Percentiles rank a stretch among this genome's conserved stretches.
Conservation (phyloP, 495 filamentous ascomycete genomes). For the Viridothelium virens region DNA sequence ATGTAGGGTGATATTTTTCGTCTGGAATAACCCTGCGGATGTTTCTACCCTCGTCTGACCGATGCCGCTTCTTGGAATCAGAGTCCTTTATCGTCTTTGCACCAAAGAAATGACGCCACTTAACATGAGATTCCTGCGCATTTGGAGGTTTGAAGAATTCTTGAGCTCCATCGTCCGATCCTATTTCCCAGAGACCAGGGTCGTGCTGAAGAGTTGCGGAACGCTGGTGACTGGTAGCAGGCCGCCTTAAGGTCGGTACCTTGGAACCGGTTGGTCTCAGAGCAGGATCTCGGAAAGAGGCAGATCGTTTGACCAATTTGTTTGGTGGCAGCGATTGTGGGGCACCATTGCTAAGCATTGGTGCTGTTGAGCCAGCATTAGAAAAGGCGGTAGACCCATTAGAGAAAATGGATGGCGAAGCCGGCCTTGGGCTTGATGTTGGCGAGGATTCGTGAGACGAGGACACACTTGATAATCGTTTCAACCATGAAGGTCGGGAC, state of each 20-base stretch:
- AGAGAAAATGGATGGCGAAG: constrained; percentile 62
- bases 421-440: constrained; percentile 56
- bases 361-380: constrained; percentile 52
- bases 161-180: constrained; percentile 7
- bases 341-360: constrained; percentile 47
- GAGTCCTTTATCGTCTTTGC: constrained; percentile 27
- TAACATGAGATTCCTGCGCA: constrained; percentile 17
- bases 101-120: constrained; percentile 34
- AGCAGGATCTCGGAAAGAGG: constrained; percentile 48
- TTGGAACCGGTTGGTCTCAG: constrained; percentile 33
- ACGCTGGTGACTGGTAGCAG: constrained; percentile 81
- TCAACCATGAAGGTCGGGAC: constrained; percentile 64
- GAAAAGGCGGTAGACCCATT: constrained; percentile 52
- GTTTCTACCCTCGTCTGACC: constrained; percentile 23
- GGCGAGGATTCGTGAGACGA: constrained; percentile 59
- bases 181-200: constrained; percentile 9
- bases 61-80: constrained; percentile 24
- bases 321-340: constrained; percentile 55
- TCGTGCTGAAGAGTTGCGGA: constrained; percentile 59
- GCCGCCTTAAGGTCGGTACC: constrained; percentile 57
- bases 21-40: constrained; percentile 35
- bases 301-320: constrained; percentile 79
- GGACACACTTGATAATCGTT: constrained; percentile 64
- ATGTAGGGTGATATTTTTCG: constrained; percentile 19
- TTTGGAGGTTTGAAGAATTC: neutral